Evolutionary conservation across 257 asterid genomes (phyloP).

Genomic region (Henckelia pumila): DNA sequence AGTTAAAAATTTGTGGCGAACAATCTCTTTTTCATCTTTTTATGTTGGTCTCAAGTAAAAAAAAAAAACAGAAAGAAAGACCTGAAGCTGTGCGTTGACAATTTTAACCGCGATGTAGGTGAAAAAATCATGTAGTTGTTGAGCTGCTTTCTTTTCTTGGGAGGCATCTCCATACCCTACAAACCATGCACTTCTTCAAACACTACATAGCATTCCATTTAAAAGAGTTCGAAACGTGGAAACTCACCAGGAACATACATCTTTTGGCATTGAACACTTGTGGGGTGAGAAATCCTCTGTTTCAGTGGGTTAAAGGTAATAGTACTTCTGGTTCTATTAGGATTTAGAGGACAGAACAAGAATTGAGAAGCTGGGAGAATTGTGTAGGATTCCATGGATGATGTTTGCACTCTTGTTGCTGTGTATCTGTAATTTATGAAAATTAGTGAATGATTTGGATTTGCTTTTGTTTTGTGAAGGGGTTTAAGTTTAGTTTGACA

Average conservation of each 20-base stretch:
- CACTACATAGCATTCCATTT: too few relatives aligned
- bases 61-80: slow-evolving; percentile 19
- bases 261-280: slow-evolving; percentile 61
- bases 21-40: too few relatives aligned
- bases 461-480: too few relatives aligned
- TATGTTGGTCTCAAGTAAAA: too few relatives aligned
- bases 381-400: slow-evolving; percentile 45
- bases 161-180: slow-evolving; percentile 88
- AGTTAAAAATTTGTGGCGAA: too few relatives aligned
- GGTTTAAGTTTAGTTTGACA: too few relatives aligned
- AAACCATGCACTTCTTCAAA: neutral
- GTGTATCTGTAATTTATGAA: neutral
- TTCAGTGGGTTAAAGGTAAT: neutral
- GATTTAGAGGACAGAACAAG: slow-evolving; percentile 28
- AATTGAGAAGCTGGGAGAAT: slow-evolving; percentile 28
- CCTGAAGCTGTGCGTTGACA: slow-evolving; percentile 77
- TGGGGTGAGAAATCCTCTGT: slow-evolving; percentile 29
- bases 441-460: neutral
- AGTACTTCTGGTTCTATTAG: slow-evolving; percentile 12
- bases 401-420: neutral
- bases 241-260: slow-evolving; percentile 86
- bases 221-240: too few relatives aligned
- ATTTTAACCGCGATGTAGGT: slow-evolving; percentile 68
- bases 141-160: slow-evolving; percentile 80
- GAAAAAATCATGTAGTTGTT: slow-evolving; percentile 75